Conservation (phyloP, 2,329 filamentous ascomycete genomes). For the Colletotrichum eremochloae region DNA sequence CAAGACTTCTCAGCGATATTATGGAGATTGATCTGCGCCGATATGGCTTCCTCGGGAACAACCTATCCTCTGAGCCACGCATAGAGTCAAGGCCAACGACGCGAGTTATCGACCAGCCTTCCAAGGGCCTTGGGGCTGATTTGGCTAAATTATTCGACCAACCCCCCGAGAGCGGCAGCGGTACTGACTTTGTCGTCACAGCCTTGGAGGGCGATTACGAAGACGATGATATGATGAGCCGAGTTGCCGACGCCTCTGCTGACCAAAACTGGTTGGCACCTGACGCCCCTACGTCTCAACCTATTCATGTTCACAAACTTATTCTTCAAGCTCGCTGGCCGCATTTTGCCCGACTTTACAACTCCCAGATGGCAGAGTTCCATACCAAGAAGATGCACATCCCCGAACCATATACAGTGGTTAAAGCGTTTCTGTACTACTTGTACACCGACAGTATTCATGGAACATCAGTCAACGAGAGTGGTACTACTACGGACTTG, state of each 20-base stretch:
- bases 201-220: constrained; percentile 85
- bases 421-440: constrained; percentile 95
- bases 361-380: constrained; percentile 96
- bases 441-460: constrained; percentile 95
- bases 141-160: constrained; percentile 90
- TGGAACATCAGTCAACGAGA: constrained; percentile 61
- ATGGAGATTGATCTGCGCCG: constrained; percentile 92
- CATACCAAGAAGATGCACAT: constrained; percentile 99
- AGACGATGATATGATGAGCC: constrained; percentile 72
- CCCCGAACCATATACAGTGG: constrained; percentile 93
- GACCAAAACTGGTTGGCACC: constrained; percentile 71
- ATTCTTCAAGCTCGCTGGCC: constrained; percentile 97
- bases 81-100: constrained; percentile 64
- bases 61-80: constrained; percentile 69
- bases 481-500: constrained; percentile 82
- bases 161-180: constrained; percentile 85
- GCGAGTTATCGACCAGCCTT: constrained; percentile 66
- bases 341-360: constrained; percentile 92
- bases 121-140: constrained; percentile 83
- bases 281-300: constrained; percentile 77
- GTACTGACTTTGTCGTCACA: constrained; percentile 91
- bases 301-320: constrained; percentile 94
- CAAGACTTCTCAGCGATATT: constrained; percentile 72
- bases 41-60: constrained; percentile 91
- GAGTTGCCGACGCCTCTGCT: constrained; percentile 57